These are phyloP conservation scores for Bothriochloa decipiens DNA, from an alignment of 176 grass and related monocot species.

Conservation along the genomic window DNA sequence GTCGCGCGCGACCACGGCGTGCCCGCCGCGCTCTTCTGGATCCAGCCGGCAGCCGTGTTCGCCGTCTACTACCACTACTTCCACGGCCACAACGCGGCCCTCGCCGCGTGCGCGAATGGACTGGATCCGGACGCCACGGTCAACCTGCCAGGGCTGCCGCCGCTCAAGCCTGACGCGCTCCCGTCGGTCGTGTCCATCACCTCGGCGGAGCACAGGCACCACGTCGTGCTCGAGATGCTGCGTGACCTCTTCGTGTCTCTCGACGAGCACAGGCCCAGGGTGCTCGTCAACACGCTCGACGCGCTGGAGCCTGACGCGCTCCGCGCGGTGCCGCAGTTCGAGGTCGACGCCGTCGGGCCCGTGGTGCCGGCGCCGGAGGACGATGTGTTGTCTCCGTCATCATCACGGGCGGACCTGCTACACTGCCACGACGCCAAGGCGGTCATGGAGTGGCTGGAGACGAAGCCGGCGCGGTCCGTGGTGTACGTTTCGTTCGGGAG, in stretches of 20 bases:
- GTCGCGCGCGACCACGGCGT: slow-evolving; percentile 39
- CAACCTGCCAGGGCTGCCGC: slow-evolving; percentile 38
- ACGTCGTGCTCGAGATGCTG: background rate
- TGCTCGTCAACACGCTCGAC: slow-evolving; percentile 8
- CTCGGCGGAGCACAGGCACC: slow-evolving; percentile 10
- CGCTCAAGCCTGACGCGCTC: slow-evolving; percentile 29
- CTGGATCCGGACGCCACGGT: background rate
- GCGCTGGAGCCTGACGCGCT: slow-evolving; percentile 1
- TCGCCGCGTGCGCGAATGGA: slow-evolving; percentile 3
- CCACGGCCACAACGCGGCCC: slow-evolving; percentile 45
- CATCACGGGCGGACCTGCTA: background rate
- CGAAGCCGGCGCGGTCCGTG: slow-evolving; percentile 1
- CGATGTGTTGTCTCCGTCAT: background rate
- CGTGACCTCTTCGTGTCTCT: background rate
- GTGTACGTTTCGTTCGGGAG: slow-evolving; percentile 16
- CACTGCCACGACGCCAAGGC: background rate
- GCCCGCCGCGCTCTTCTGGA: slow-evolving; percentile 52
- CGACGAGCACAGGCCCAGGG: background rate
- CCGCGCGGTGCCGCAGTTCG: background rate
- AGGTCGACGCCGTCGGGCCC: background rate
- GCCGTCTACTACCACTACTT: slow-evolving; percentile 62
- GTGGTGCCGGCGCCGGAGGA: background rate
- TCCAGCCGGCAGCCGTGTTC: slow-evolving; percentile 58
- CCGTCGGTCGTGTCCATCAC: slow-evolving; percentile 35
- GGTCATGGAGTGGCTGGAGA: slow-evolving; percentile 4